Conservation (phyloP, 2,329 filamentous ascomycete species). For the Fusarium sp. region DNA sequence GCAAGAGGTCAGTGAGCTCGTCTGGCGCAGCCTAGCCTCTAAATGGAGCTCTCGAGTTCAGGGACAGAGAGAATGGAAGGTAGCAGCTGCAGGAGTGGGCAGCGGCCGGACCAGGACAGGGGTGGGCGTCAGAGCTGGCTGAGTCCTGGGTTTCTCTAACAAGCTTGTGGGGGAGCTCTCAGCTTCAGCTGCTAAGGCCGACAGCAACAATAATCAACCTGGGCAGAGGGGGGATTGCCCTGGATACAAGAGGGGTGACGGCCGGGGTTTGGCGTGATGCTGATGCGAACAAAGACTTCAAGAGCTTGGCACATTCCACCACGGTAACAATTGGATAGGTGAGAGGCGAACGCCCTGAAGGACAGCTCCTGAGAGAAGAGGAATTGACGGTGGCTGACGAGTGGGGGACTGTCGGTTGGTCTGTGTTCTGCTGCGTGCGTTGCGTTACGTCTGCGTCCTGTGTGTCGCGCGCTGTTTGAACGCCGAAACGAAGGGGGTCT, state of each 20-base stretch:
- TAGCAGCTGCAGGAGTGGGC: constrained; percentile 28
- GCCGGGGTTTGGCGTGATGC: constrained; percentile 11
- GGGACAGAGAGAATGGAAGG: constrained; percentile 25
- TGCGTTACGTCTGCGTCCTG: not conserved
- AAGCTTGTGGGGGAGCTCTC: constrained; percentile 35
- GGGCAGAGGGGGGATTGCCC: constrained; percentile 19
- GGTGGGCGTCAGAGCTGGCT: constrained; percentile 15
- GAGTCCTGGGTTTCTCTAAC: constrained; percentile 13
- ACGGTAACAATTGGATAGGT: constrained; percentile 37
- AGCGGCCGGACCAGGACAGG: constrained; percentile 16
- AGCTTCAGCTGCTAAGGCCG: constrained; percentile 27
- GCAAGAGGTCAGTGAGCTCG: constrained; percentile 43
- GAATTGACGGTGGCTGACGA: constrained; percentile 32
- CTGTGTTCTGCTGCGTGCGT: not conserved
- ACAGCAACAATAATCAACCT: constrained; percentile 4
- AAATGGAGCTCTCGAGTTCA: constrained; percentile 35
- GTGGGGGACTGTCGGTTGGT: constrained; percentile 22
- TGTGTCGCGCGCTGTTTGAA: constrained; percentile 7
- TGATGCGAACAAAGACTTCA: constrained; percentile 40
- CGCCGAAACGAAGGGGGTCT: not conserved
- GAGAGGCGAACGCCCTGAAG: constrained; percentile 19
- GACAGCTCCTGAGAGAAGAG: constrained; percentile 1
- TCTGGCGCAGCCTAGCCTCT: constrained; percentile 35
- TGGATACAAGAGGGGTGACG: constrained; percentile 7
- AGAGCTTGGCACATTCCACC: constrained; percentile 41